phyloP scores from a whole-genome alignment of 805 yeast genomes.

The Wickerhamiella domercqiae region DNA sequence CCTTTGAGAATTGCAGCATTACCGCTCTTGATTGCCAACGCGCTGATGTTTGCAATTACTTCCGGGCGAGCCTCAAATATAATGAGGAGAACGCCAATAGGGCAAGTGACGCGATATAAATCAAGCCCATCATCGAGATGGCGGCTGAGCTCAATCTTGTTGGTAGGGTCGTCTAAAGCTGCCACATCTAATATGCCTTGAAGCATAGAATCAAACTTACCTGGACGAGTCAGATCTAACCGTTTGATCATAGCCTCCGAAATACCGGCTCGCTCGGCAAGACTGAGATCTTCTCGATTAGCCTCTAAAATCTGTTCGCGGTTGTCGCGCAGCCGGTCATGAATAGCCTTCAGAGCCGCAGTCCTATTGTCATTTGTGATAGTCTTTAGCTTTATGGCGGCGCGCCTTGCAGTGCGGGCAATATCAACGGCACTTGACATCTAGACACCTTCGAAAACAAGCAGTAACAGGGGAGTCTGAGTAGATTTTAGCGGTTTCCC shows the following conservation, averaged over 20 bases:
- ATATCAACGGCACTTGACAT: constrained; percentile 26
- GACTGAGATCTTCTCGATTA: constrained; percentile 57
- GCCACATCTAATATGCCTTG: constrained; percentile 92
- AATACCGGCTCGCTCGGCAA: constrained; percentile 46
- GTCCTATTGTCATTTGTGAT: constrained; percentile 60
- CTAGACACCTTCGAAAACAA: neutral
- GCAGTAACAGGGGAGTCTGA: neutral
- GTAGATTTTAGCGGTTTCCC: neutral
- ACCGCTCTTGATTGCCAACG: constrained; percentile 90
- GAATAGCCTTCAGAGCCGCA: constrained; percentile 52
- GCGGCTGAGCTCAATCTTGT: constrained; percentile 69
- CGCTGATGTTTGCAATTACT: constrained; percentile 93
- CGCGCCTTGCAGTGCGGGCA: constrained; percentile 66
- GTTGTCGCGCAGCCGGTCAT: constrained; percentile 44
- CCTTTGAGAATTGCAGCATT: constrained; percentile 95
- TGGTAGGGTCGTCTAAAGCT: constrained; percentile 76
- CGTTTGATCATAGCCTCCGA: constrained; percentile 66
- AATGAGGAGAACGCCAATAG: constrained; percentile 84
- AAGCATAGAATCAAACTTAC: constrained; percentile 83
- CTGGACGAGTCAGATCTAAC: constrained; percentile 64
- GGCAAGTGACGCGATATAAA: constrained; percentile 72
- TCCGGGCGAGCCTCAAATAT: constrained; percentile 97
- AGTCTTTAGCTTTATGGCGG: constrained; percentile 73
- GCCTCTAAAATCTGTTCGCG: constrained; percentile 56
- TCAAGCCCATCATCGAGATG: constrained; percentile 82